Percentiles rank a stretch among this genome's conserved stretches.
phyloP scores from a whole-genome alignment of 306 rosid genomes.

The Corylus heterophylla region DNA sequence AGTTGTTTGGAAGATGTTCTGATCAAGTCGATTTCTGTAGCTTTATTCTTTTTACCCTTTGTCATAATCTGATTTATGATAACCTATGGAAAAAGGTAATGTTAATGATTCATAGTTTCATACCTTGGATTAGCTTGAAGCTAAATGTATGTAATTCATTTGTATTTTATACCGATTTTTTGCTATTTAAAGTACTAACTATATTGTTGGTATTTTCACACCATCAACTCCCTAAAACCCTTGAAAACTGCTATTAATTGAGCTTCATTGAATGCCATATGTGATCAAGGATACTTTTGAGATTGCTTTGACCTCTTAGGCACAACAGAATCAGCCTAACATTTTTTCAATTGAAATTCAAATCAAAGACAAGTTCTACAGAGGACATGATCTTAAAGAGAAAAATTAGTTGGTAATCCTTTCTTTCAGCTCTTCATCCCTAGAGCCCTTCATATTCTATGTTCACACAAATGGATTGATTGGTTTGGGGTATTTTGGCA shows the following conservation, averaged over 20 bases:
- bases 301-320: no score
- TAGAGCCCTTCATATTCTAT: no score
- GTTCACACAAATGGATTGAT: no score
- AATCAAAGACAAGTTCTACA: no score
- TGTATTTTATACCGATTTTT: neutral
- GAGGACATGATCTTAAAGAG: no score
- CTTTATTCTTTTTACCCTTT: neutral
- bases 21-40: neutral
- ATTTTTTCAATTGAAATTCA: no score
- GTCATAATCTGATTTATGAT: neutral
- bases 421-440: no score
- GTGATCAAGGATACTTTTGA: no score
- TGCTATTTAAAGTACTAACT: neutral
- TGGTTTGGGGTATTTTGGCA: no score
- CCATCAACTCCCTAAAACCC: neutral
- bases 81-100: neutral
- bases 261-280: no score
- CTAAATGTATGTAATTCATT: neutral
- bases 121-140: slow-evolving; percentile 4
- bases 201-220: neutral
- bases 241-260: neutral
- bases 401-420: no score
- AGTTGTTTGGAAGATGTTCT: neutral
- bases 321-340: no score
- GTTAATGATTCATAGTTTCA: neutral